Conservation (phyloP, 2,329 filamentous ascomycete genomes). For the Alternaria hordeiaustralica region DNA sequence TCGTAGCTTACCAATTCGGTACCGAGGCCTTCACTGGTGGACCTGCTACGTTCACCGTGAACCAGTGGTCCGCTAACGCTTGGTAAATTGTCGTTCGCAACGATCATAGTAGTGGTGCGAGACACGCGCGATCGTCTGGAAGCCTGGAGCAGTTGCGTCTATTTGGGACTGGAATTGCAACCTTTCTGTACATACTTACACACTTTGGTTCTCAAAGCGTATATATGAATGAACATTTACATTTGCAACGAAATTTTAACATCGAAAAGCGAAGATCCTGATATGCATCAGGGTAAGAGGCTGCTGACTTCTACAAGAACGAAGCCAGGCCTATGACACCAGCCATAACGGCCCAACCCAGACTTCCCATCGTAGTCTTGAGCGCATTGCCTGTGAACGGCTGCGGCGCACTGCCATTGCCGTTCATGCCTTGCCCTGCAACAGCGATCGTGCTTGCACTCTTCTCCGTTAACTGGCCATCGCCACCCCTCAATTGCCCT, state of each 20-base stretch:
- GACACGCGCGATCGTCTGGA: background rate
- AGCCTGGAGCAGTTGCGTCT: background rate
- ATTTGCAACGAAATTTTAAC: background rate
- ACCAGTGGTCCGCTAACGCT: conserved; percentile 20
- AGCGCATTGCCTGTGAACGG: conserved; percentile 6
- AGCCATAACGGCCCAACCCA: background rate
- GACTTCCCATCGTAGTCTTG: background rate
- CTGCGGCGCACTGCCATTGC: background rate
- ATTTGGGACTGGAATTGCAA: background rate
- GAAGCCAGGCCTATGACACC: background rate
- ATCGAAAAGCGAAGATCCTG: background rate
- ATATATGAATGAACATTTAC: background rate
- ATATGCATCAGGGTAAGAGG: background rate
- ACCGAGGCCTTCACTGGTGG: conserved; percentile 34
- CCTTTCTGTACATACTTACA: background rate
- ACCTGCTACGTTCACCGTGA: conserved; percentile 28
- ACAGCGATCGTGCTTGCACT: conserved; percentile 7
- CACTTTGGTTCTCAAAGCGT: background rate
- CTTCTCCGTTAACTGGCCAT: conserved; percentile 18
- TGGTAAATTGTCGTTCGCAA: background rate
- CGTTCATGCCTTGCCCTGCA: background rate
- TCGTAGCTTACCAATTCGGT: conserved; percentile 28
- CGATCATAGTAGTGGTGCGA: background rate
- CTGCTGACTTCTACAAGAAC: background rate
- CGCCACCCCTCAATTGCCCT: conserved; percentile 38